phyloP scores from a whole-genome alignment of 257 asterid genomes.

The Thymus quinquecostatus region DNA sequence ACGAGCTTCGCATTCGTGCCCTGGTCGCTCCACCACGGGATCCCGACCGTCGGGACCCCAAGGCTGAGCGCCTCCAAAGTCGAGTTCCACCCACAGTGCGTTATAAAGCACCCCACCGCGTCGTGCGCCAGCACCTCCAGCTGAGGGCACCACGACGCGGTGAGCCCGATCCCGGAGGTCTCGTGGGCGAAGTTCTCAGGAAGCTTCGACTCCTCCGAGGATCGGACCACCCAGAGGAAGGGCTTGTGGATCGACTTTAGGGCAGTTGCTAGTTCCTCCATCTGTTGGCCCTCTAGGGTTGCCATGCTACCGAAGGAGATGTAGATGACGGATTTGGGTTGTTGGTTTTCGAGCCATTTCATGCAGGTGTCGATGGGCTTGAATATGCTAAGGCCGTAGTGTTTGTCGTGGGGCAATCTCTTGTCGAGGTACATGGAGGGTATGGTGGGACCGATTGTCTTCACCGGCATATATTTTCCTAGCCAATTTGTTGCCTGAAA shows the following conservation, averaged over 20 bases:
- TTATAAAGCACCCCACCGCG: conserved; percentile 32
- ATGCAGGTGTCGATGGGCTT: conserved; percentile 26
- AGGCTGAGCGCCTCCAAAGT: conserved; percentile 36
- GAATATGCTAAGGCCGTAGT: conserved; percentile 32
- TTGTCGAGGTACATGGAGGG: conserved; percentile 39
- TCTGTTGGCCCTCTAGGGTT: neutral
- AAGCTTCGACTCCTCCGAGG: conserved; percentile 33
- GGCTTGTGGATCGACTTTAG: conserved; percentile 14
- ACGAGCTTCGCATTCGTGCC: conserved; percentile 34
- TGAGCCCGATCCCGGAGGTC: conserved; percentile 29
- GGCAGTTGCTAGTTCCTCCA: conserved; percentile 36
- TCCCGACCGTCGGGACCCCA: conserved; percentile 41
- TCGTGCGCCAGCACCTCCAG: conserved; percentile 36
- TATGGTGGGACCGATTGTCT: conserved; percentile 38
- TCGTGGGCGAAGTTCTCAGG: conserved; percentile 21
- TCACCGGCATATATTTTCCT: conserved; percentile 10
- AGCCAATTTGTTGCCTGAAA: conserved; percentile 36
- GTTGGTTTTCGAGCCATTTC: conserved; percentile 30
- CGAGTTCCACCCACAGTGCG: conserved; percentile 49
- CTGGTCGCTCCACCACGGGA: conserved; percentile 42
- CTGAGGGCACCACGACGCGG: conserved; percentile 41
- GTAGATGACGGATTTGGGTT: conserved; percentile 28
- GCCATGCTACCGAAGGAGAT: conserved; percentile 41
- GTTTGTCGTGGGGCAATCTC: conserved; percentile 27
- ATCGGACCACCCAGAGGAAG: conserved; percentile 41